Evolutionary conservation across 2,329 filamentous ascomycete species (phyloP).

Genomic region (Torrubiellomyces zombiae): DNA sequence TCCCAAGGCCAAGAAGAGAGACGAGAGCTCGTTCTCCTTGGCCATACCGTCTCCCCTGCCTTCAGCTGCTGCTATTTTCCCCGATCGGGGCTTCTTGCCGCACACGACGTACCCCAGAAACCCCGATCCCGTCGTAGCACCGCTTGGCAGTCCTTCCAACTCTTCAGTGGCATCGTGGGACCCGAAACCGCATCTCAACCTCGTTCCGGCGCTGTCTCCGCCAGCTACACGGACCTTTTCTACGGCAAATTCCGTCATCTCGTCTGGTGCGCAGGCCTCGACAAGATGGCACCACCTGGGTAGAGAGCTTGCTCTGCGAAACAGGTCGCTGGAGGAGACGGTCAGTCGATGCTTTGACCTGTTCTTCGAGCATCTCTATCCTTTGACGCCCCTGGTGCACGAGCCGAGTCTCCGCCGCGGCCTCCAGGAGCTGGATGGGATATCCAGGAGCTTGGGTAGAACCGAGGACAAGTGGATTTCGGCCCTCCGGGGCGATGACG

Average conservation of each 20-base stretch:
- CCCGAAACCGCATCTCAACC: slow-evolving; percentile 4
- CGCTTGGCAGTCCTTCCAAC: slow-evolving; percentile 7
- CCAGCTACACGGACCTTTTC: slow-evolving; percentile 7
- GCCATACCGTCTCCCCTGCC: neutral
- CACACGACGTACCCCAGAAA: slow-evolving; percentile 1
- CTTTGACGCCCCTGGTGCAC: slow-evolving; percentile 23
- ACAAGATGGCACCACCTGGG: slow-evolving; percentile 14
- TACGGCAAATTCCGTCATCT: slow-evolving; percentile 3
- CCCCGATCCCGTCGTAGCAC: slow-evolving; percentile 2
- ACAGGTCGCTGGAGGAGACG: slow-evolving; percentile 10
- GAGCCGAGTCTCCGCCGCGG: slow-evolving; percentile 21
- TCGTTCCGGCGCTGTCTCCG: slow-evolving; percentile 10
- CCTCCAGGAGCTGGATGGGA: no score
- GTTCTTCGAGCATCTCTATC: slow-evolving; percentile 26
- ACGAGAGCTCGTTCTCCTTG: no score
- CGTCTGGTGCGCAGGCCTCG: slow-evolving; percentile 7
- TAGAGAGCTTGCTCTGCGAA: slow-evolving; percentile 9
- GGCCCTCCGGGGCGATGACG: no score
- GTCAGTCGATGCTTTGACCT: slow-evolving; percentile 19
- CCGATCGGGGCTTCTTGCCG: neutral
- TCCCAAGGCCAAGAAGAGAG: slow-evolving; percentile 16
- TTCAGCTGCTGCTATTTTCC: neutral
- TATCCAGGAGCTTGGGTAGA: no score
- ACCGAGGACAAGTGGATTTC: no score
- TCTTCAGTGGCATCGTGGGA: slow-evolving; percentile 9